A percentile compares a stretch with the other conserved stretches of the same genome.
These are phyloP conservation scores for Adenanthera pavonina DNA, from an alignment of 306 rosid genomes.

Conservation along the genomic window DNA sequence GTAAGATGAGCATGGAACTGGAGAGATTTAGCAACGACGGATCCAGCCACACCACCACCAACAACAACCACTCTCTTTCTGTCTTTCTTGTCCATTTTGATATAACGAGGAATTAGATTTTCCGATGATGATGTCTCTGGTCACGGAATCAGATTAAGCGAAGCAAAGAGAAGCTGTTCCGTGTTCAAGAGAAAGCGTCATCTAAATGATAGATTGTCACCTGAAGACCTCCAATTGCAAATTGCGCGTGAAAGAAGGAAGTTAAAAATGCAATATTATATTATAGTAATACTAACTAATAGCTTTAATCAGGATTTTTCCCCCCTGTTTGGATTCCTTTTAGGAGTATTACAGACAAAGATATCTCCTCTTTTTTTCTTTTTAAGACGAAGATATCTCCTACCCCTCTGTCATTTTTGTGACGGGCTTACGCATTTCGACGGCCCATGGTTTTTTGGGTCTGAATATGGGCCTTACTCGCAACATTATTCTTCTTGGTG, in stretches of 20 bases:
- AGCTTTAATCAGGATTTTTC: too few species aligned
- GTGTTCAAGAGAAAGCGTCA: not conserved
- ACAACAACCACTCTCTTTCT: constrained; percentile 62
- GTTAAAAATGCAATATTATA: too few species aligned
- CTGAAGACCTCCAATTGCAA: not conserved
- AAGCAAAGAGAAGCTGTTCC: not conserved
- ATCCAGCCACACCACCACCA: constrained; percentile 86
- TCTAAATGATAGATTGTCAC: not conserved
- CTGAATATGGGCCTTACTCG: too few species aligned
- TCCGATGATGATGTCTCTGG: not conserved
- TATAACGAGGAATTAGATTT: not conserved
- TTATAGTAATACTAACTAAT: too few species aligned
- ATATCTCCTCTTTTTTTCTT: too few species aligned
- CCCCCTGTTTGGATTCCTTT: too few species aligned
- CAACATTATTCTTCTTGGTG: too few species aligned
- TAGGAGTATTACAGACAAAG: too few species aligned
- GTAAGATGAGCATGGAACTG: constrained; percentile 64
- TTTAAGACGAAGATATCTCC: too few species aligned
- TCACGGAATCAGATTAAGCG: not conserved
- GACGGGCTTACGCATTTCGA: too few species aligned
- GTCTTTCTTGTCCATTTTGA: constrained; percentile 34
- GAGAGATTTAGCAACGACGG: constrained; percentile 65
- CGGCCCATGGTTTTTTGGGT: too few species aligned
- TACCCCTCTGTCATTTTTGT: too few species aligned
- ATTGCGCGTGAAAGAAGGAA: not conserved